phyloP scores from a whole-genome alignment of 148 eudicot genomes.

The Rhododendron simsii region DNA sequence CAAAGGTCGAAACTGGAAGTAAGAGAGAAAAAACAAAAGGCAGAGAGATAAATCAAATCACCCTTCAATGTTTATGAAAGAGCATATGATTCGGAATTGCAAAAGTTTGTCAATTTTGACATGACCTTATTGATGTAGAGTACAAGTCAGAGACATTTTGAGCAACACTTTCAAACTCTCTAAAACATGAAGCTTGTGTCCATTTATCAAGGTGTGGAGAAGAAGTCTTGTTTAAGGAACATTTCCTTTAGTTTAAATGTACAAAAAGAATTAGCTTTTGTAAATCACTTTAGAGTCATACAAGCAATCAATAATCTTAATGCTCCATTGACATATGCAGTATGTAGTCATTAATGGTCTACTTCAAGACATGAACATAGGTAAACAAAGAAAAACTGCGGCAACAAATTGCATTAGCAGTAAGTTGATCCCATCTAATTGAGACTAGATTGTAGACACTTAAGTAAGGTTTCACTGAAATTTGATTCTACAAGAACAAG shows the following conservation, averaged over 20 bases:
- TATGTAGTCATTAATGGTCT: not conserved
- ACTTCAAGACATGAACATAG: not conserved
- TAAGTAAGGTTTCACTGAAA: not conserved
- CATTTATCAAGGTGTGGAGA: not conserved
- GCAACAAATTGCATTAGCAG: not conserved
- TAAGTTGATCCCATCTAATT: not conserved
- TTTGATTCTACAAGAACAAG: not conserved
- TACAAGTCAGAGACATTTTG: not conserved
- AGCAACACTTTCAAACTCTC: slow-evolving; percentile 1
- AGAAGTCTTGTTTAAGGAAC: not conserved
- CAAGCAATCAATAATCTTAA: not conserved
- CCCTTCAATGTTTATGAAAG: not conserved
- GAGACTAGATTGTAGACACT: not conserved
- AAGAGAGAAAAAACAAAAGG: slow-evolving; percentile 6
- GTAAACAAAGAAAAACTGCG: not conserved
- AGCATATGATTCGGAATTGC: not conserved
- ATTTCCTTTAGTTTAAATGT: not conserved
- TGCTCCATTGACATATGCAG: not conserved
- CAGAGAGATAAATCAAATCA: slow-evolving; percentile 9
- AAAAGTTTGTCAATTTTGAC: not conserved
- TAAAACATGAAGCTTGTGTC: not conserved
- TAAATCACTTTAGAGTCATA: not conserved
- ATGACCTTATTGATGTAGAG: not conserved
- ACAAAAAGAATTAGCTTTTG: not conserved
- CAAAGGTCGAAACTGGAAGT: slow-evolving; percentile 74